Percentiles rank a stretch among this genome's conserved stretches.
These are phyloP conservation scores for Heliamphora exappendiculata DNA, from an alignment of 148 eudicot species.

Conservation along the genomic window DNA sequence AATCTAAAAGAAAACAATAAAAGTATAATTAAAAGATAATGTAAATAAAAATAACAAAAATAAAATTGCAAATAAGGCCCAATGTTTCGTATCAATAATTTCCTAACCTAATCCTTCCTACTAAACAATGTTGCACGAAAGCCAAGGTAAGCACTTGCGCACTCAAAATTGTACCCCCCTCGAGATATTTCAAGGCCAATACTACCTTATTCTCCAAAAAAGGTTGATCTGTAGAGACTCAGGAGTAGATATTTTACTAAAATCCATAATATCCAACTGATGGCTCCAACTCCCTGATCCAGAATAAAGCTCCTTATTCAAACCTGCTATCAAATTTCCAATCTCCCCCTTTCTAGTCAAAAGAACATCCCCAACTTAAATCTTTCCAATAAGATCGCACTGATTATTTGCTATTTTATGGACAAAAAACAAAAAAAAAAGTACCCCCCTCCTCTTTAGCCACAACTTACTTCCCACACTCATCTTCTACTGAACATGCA, in stretches of 20 bases:
- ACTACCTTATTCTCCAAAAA: too few species aligned
- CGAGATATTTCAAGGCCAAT: too few species aligned
- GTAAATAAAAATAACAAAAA: too few species aligned
- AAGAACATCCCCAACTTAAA: background rate
- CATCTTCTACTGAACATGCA: background rate
- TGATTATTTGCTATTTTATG: background rate
- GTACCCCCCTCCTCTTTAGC: background rate
- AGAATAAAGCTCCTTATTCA: background rate
- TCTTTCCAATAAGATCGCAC: background rate
- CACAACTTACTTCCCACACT: background rate
- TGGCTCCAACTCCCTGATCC: background rate
- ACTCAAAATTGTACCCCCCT: too few species aligned
- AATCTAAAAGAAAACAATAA: too few species aligned
- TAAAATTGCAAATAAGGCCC: too few species aligned
- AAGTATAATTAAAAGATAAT: too few species aligned
- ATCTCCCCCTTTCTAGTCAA: background rate
- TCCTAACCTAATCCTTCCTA: too few species aligned
- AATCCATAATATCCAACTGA: background rate
- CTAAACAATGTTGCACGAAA: too few species aligned
- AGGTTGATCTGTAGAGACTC: too few species aligned
- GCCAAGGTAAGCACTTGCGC: too few species aligned
- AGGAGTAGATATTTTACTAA: background rate
- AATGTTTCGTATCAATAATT: too few species aligned
- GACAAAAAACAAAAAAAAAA: background rate
- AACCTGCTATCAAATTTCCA: background rate